Evolutionary conservation across 129 eudicot species (phyloP).

Genomic region (Helichrysum umbraculigerum): DNA sequence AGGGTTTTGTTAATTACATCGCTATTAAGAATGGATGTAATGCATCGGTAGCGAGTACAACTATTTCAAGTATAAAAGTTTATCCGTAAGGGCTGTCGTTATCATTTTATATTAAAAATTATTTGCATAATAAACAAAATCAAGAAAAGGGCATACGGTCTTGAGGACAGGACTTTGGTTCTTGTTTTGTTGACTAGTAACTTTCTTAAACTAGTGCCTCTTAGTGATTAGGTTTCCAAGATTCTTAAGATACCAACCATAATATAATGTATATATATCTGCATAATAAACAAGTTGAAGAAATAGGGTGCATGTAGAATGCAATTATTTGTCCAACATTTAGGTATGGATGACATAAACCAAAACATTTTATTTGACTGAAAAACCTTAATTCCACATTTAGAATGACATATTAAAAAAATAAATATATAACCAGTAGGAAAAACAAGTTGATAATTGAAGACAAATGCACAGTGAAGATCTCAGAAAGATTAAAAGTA

Average conservation of each 20-base stretch:
- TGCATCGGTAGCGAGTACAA: too few species aligned
- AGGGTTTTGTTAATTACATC: too few species aligned
- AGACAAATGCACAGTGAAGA: slow-evolving; percentile 25
- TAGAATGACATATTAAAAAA: not conserved
- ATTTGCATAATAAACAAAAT: slow-evolving; percentile 16
- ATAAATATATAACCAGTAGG: slow-evolving; percentile 1
- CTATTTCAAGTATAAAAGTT: too few species aligned
- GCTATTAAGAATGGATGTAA: too few species aligned
- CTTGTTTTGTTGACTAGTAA: slow-evolving; percentile 26
- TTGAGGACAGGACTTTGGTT: slow-evolving; percentile 19
- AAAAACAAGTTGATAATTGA: slow-evolving; percentile 26
- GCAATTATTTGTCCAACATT: not conserved
- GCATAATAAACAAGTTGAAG: slow-evolving; percentile 19
- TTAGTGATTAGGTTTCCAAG: slow-evolving; percentile 23
- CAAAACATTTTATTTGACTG: not conserved
- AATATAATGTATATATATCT: not conserved
- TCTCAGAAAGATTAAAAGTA: slow-evolving; percentile 37
- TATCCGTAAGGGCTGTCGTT: too few species aligned
- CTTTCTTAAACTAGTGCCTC: slow-evolving; percentile 9
- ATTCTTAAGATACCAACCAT: slow-evolving; percentile 1
- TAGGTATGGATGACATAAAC: not conserved
- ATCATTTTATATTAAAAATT: not conserved
- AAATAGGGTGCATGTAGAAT: not conserved
- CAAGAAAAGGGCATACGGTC: slow-evolving; percentile 21
- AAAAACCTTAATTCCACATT: slow-evolving; percentile 16